Base-by-base conservation (phyloP, 768 basidiomycete genomes). In the Trametes cinnabarina region DNA sequence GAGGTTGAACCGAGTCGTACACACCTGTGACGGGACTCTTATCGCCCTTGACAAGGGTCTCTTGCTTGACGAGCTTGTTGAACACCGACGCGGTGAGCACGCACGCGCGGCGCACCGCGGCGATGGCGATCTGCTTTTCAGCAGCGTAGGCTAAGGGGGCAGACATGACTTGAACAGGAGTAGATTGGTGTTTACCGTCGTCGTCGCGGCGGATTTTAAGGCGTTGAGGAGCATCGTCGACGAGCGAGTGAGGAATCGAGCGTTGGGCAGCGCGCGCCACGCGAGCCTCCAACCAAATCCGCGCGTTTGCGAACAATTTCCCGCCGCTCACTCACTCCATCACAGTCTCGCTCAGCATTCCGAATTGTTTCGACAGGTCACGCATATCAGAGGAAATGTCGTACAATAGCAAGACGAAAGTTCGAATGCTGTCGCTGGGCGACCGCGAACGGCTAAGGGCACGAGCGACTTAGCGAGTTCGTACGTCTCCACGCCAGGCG, bases 21-120 rank as follows among this genome's bases (percentile, higher is more conserved):
- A 55, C 51, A 82, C 83, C 80, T 0, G 84, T 86, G 7, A 86
- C 84, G 9, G 84, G 84, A 32, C 77, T 79, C 72, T 94, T 94
- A 77, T 99, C 96, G 25, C 81, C 85, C 71, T 99, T 98, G 47
- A 86, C 86, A 37, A 95, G 76, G 0, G 90, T 94, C 72, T 96
- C 96, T 64, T 85, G 84, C 61, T 85, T 87, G 62, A 92, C 86
- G 51, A 97, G 82, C 50, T 83, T 86, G 66, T 87, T 85, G 75
- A 98, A 97, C 19, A 98, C 90, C 2, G 87, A 82, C 2, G 87
- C 83, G 1, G 95, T 95, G 60, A 97, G 77, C 23, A 79, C 76
- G 68, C 90, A 94, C 3, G 95, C 95, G 35, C 95, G 76, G 17
- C 92, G 82, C 34, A 98, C 95, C 3, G 96, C 94, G 19, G 87